Conservation (phyloP, 306 rosid species). For the Rosa persica region DNA sequence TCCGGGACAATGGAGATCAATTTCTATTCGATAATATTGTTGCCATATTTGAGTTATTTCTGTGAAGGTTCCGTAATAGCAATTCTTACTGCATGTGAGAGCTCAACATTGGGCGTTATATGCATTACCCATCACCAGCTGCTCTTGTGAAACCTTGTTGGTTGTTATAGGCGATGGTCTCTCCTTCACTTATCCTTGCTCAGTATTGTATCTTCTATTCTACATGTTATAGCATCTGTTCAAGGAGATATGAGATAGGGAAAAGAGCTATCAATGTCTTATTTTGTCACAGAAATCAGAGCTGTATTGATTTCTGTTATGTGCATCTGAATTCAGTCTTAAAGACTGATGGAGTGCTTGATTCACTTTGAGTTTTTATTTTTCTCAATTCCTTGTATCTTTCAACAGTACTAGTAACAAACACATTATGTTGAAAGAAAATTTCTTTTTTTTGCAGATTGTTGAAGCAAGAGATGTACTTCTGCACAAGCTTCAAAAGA, state of each 20-base stretch:
- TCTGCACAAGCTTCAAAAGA: constrained; percentile 53
- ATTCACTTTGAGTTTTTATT: neutral
- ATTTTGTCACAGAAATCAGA: neutral
- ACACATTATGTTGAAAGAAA: neutral
- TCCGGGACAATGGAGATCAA: constrained; percentile 9
- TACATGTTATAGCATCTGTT: neutral
- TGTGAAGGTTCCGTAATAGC: neutral
- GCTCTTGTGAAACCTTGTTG: neutral
- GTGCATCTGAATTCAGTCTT: neutral
- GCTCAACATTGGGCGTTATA: neutral
- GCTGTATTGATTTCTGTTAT: neutral
- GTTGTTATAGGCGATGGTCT: neutral
- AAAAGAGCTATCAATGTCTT: neutral
- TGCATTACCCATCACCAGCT: neutral
- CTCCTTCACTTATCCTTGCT: neutral
- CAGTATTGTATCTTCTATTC: neutral
- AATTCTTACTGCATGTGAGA: neutral
- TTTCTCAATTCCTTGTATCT: neutral
- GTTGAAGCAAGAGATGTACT: constrained; percentile 64
- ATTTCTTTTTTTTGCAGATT: constrained; percentile 52
- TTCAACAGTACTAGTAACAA: neutral
- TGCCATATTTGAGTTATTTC: neutral
- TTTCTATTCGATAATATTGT: neutral
- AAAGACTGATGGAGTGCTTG: neutral
- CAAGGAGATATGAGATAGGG: neutral